Evolutionary conservation across 2,329 filamentous ascomycete species (phyloP).

Genomic region (Clonostachys solani): DNA sequence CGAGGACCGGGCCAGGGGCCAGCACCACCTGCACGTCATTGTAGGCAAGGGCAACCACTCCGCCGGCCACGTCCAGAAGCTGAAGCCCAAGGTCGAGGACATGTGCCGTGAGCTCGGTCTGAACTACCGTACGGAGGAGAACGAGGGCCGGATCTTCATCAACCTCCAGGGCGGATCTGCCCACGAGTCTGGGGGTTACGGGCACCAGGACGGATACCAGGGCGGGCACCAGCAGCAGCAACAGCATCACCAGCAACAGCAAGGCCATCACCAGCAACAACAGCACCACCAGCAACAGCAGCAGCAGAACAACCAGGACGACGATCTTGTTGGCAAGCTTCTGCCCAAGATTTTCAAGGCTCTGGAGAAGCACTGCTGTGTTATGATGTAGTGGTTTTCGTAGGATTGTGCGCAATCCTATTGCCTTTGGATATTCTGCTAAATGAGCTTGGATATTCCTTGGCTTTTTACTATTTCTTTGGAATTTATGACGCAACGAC

Average conservation of each 20-base stretch:
- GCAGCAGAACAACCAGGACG: slow-evolving; percentile 46
- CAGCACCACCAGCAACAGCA: slow-evolving; percentile 41
- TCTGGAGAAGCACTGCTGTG: slow-evolving; percentile 66
- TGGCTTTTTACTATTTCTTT: background rate
- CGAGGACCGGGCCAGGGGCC: slow-evolving; percentile 67
- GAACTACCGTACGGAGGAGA: slow-evolving; percentile 80
- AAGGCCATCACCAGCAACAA: slow-evolving; percentile 22
- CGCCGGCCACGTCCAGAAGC: slow-evolving; percentile 76
- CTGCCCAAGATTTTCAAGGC: slow-evolving; percentile 58
- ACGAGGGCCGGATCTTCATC: slow-evolving; percentile 84
- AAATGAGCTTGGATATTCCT: background rate
- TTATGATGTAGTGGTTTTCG: slow-evolving; percentile 59
- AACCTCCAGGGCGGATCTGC: slow-evolving; percentile 73
- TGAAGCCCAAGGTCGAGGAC: slow-evolving; percentile 91
- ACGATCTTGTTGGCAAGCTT: slow-evolving; percentile 55
- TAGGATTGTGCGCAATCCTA: background rate
- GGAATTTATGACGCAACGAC: slow-evolving; percentile 7
- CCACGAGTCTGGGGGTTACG: slow-evolving; percentile 34
- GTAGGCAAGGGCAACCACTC: slow-evolving; percentile 95
- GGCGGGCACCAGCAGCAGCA: slow-evolving; percentile 22
- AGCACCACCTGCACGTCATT: slow-evolving; percentile 87
- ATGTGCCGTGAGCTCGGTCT: slow-evolving; percentile 80
- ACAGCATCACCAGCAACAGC: slow-evolving; percentile 30
- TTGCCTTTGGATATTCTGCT: background rate
- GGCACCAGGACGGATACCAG: slow-evolving; percentile 18